Conservation (phyloP, 2,329 filamentous ascomycete species). For the Macrophomina phaseolina region DNA sequence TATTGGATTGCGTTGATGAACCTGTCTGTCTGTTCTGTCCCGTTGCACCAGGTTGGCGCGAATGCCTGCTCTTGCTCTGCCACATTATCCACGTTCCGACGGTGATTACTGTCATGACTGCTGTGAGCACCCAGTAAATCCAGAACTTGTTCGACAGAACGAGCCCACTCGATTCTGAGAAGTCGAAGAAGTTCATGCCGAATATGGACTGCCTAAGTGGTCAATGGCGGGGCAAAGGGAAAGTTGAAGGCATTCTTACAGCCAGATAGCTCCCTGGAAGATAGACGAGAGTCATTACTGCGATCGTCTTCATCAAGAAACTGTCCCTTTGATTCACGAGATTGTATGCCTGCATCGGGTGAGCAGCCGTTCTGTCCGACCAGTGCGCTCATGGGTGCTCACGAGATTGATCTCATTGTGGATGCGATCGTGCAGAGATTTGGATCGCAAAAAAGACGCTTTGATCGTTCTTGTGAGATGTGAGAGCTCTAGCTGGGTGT, state of each 20-base stretch:
- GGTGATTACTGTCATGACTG: neutral
- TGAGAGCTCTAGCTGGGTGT: conserved; percentile 3
- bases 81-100: conserved; percentile 15
- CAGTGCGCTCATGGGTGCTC: neutral
- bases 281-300: conserved; percentile 9
- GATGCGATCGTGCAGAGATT: conserved; percentile 1
- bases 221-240: neutral
- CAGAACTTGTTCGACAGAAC: neutral
- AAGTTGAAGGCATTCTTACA: neutral
- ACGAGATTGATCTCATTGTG: conserved; percentile 22
- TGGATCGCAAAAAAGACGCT: neutral
- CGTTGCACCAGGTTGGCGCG: neutral
- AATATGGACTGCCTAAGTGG: neutral
- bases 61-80: neutral
- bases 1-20: neutral
- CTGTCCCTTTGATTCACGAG: conserved; percentile 14
- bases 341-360: conserved; percentile 1
- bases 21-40: neutral
- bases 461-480: neutral
- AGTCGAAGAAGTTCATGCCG: conserved; percentile 23
- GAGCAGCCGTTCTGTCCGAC: neutral
- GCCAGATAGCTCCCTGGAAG: conserved; percentile 6
- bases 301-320: conserved; percentile 19
- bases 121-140: conserved; percentile 8
- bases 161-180: neutral